Evolutionary conservation across 2,329 filamentous ascomycete species (phyloP).

Genomic region (Gliomastix tumulicola): DNA sequence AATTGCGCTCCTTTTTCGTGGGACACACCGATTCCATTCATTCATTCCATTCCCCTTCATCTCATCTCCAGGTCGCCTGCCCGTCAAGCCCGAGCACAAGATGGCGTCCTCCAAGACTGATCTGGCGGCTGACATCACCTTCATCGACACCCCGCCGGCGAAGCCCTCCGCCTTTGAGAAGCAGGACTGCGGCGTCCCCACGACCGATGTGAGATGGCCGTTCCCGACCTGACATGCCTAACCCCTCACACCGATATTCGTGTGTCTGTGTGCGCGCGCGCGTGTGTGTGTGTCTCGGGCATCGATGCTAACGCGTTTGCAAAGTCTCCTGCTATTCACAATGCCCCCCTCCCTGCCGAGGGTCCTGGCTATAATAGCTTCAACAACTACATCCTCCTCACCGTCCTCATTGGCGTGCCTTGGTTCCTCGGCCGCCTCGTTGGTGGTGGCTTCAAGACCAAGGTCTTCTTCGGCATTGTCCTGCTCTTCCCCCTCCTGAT

Average conservation of each 20-base stretch:
- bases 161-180: constrained; percentile 53
- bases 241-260: not conserved
- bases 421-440: constrained; percentile 78
- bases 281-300: no score
- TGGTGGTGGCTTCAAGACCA: constrained; percentile 78
- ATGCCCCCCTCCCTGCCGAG: constrained; percentile 89
- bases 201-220: constrained; percentile 32
- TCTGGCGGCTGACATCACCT: constrained; percentile 37
- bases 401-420: constrained; percentile 63
- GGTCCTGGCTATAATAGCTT: constrained; percentile 78
- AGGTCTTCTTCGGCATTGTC: constrained; percentile 81
- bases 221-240: not conserved
- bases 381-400: constrained; percentile 72
- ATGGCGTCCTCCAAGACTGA: no score
- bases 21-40: no score
- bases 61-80: no score
- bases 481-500: constrained; percentile 73
- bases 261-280: no score
- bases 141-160: constrained; percentile 32
- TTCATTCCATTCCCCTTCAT: no score
- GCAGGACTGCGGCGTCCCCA: constrained; percentile 50
- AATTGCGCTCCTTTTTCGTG: no score
- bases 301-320: no score
- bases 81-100: no score
- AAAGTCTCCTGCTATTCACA: constrained; percentile 71